A percentile compares a stretch with the other conserved stretches of the same genome.
These are phyloP conservation scores for Pseudotsuga menziesii DNA, from an alignment of 75 land plant species.

Conservation along the genomic window DNA sequence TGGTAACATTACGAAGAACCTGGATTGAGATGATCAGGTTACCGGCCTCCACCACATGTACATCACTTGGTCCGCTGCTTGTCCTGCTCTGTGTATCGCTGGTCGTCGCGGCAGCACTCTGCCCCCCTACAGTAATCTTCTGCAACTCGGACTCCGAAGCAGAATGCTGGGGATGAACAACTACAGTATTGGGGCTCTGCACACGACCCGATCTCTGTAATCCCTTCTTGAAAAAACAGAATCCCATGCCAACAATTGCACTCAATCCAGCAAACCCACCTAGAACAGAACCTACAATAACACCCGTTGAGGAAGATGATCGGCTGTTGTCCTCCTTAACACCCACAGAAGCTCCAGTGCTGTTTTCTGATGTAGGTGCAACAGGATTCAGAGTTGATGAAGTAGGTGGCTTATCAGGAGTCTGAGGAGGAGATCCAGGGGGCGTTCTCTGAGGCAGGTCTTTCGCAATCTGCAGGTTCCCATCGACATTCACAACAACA, in stretches of 20 bases:
- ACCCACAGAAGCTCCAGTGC: background rate
- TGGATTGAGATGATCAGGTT: conserved; percentile 80
- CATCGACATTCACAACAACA: conserved; percentile 18
- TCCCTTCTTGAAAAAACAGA: conserved; percentile 23
- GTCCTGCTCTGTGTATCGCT: conserved; percentile 3
- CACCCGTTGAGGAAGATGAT: conserved; percentile 17
- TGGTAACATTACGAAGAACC: conserved; percentile 55
- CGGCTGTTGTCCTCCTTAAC: background rate
- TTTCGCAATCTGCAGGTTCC: conserved; percentile 45
- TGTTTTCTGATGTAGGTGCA: background rate
- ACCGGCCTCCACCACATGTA: conserved; percentile 76
- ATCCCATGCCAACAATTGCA: conserved; percentile 7
- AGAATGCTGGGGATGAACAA: conserved; percentile 33
- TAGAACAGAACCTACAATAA: conserved; percentile 28
- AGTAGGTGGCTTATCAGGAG: background rate
- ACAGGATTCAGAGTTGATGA: background rate
- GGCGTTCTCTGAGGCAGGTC: background rate
- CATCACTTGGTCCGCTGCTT: conserved; percentile 37
- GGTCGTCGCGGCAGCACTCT: conserved; percentile 7
- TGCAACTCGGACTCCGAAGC: conserved; percentile 39
- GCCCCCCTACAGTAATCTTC: conserved; percentile 47
- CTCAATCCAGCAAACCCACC: conserved; percentile 12
- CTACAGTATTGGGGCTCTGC: conserved; percentile 38
- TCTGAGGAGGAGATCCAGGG: background rate
- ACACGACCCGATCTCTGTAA: conserved; percentile 18